These are phyloP conservation scores for Sporothrix curviconia DNA, from an alignment of 2,329 filamentous ascomycete species.

Conservation along the genomic window DNA sequence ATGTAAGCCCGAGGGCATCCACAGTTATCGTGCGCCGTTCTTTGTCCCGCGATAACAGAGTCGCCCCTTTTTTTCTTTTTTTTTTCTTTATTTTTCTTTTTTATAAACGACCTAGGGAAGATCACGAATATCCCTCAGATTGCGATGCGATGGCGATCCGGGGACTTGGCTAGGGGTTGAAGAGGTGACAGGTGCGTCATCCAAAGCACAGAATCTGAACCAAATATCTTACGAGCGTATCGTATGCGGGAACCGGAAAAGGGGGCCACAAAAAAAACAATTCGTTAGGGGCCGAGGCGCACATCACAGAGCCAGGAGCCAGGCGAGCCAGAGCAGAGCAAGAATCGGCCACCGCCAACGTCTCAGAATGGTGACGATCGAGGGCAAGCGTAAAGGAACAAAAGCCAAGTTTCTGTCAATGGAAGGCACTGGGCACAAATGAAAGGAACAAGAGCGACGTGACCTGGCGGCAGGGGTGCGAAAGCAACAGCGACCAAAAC, in stretches of 20 bases:
- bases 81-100: neutral
- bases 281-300: too few relatives aligned
- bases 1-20: too few relatives aligned
- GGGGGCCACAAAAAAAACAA: too few relatives aligned
- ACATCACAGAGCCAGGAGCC: neutral
- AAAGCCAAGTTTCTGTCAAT: neutral
- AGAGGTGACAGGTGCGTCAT: neutral
- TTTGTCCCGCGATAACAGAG: neutral
- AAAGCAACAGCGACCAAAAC: neutral
- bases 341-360: slow-evolving; percentile 3
- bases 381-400: neutral
- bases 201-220: too few relatives aligned
- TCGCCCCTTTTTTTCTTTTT: neutral
- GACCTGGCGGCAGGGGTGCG: neutral
- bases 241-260: too few relatives aligned
- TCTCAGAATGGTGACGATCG: slow-evolving; percentile 8
- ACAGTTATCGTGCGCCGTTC: neutral
- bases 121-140: slow-evolving; percentile 2
- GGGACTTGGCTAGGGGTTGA: neutral
- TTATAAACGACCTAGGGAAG: neutral
- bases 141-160: slow-evolving; percentile 10
- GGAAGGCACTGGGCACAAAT: neutral
- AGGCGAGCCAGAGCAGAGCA: neutral
- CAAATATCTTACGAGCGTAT: too few relatives aligned
- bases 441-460: neutral